A percentile compares a stretch with the other conserved stretches of the same genome.
phyloP scores from a whole-genome alignment of 495 filamentous ascomycete species.

The Penicillium ochrochloron region DNA sequence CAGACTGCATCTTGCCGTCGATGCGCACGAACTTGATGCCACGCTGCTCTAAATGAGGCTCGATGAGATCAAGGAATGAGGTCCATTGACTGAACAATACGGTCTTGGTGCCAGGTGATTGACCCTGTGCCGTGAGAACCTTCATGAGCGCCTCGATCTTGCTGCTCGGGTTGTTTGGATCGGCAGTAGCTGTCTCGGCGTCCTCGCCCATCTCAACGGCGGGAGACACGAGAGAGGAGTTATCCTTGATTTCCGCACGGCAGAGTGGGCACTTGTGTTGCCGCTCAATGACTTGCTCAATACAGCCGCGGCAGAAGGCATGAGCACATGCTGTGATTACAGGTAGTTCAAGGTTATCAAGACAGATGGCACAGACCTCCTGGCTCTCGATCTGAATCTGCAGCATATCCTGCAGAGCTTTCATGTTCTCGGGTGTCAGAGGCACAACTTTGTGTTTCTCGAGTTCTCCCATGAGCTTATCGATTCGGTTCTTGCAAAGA shows the following conservation, averaged over 20 bases:
- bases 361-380: conserved; percentile 84
- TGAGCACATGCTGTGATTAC: conserved; percentile 92
- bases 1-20: conserved; percentile 78
- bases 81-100: conserved; percentile 97
- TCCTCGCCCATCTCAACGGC: conserved; percentile 58
- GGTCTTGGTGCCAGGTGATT: conserved; percentile 73
- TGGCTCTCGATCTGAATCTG: conserved; percentile 79
- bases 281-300: conserved; percentile 75
- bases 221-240: conserved; percentile 67
- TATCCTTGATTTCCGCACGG: conserved; percentile 68
- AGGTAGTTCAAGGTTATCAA: conserved; percentile 73
- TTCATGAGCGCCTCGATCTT: conserved; percentile 84
- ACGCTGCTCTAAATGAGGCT: conserved; percentile 65
- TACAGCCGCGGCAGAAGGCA: conserved; percentile 75
- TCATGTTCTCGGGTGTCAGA: conserved; percentile 73
- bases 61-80: conserved; percentile 79
- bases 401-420: conserved; percentile 75
- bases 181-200: conserved; percentile 51
- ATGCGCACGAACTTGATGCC: conserved; percentile 73
- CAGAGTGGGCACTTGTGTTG: conserved; percentile 91
- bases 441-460: conserved; percentile 68
- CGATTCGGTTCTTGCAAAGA: conserved; percentile 73
- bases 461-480: conserved; percentile 68
- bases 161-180: conserved; percentile 69
- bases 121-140: conserved; percentile 73